phyloP scores from a whole-genome alignment of 1,284 basidiomycete species.

The Cutaneotrichosporon dermatis region DNA sequence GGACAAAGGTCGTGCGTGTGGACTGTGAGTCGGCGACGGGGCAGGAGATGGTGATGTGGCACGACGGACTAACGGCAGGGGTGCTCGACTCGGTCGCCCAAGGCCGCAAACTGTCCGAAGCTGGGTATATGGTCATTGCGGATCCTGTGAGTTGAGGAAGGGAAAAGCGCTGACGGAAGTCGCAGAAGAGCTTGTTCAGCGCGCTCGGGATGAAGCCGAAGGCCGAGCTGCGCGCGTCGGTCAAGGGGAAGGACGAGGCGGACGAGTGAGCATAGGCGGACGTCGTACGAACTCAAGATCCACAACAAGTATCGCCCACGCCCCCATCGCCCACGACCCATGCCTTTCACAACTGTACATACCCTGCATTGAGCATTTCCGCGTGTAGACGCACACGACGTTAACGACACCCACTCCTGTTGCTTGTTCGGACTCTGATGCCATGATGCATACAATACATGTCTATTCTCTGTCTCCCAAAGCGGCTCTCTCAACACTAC shows the following conservation, averaged over 20 bases:
- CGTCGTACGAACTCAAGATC: too few relatives aligned
- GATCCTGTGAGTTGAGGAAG: slow-evolving; percentile 41
- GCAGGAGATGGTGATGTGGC: too few relatives aligned
- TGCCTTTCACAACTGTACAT: too few relatives aligned
- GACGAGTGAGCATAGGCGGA: too few relatives aligned
- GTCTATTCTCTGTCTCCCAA: neutral
- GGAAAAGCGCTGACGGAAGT: slow-evolving; percentile 22
- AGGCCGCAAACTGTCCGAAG: slow-evolving; percentile 38
- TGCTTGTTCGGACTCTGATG: neutral
- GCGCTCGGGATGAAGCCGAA: slow-evolving; percentile 35
- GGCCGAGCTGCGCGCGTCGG: slow-evolving; percentile 7
- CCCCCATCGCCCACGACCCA: too few relatives aligned
- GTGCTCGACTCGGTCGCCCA: slow-evolving; percentile 41
- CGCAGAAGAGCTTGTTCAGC: slow-evolving; percentile 35
- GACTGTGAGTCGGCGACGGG: slow-evolving; percentile 47
- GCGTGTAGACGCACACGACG: too few relatives aligned
- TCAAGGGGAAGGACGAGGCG: neutral
- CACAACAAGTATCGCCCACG: too few relatives aligned
- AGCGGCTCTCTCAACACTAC: neutral
- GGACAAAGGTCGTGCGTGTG: slow-evolving; percentile 41
- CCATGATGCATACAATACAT: slow-evolving; percentile 19
- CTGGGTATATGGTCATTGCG: slow-evolving; percentile 41
- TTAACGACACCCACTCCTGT: too few relatives aligned
- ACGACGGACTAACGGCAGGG: slow-evolving; percentile 36
- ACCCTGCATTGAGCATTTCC: too few relatives aligned